Conservation (phyloP, 176 grass and related monocot species). For the Oryza nivara region DNA sequence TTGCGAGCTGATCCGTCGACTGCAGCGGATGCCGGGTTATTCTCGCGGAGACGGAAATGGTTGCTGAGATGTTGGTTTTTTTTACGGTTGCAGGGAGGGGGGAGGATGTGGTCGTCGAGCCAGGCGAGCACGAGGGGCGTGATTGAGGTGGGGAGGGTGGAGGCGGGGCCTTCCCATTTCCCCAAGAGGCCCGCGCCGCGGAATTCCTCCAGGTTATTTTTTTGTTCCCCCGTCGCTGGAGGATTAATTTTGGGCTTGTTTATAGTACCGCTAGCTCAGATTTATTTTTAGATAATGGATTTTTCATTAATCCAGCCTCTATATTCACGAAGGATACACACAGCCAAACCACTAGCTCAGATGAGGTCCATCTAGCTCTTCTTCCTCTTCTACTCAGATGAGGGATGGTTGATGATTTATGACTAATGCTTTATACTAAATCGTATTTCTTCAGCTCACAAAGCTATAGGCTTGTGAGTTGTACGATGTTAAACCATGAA, state of each 20-base stretch:
- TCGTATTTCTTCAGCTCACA: not conserved
- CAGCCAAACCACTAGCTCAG: no score
- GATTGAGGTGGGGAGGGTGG: conserved; percentile 60
- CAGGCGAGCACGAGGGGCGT: conserved; percentile 82
- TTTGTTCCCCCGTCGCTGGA: not conserved
- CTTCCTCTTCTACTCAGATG: not conserved
- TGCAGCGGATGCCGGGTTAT: not conserved
- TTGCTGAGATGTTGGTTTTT: not conserved
- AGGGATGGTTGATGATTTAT: not conserved
- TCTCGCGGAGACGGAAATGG: not conserved
- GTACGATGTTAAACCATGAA: not conserved
- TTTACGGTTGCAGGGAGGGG: conserved; percentile 4
- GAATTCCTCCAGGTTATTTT: conserved; percentile 21
- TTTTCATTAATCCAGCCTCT: no score
- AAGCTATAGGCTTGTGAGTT: not conserved
- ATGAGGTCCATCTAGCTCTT: no score
- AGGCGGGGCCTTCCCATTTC: conserved; percentile 64
- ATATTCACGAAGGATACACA: no score
- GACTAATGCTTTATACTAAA: not conserved
- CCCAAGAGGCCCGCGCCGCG: conserved; percentile 45
- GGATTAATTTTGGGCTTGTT: not conserved
- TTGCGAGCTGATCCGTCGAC: no score
- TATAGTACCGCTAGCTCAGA: no score
- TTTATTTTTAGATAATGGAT: no score
- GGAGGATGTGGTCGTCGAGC: conserved; percentile 70